A percentile compares a stretch with the other conserved stretches of the same genome.
Conservation (phyloP, 768 basidiomycete species). For the Naematelia encephala region DNA sequence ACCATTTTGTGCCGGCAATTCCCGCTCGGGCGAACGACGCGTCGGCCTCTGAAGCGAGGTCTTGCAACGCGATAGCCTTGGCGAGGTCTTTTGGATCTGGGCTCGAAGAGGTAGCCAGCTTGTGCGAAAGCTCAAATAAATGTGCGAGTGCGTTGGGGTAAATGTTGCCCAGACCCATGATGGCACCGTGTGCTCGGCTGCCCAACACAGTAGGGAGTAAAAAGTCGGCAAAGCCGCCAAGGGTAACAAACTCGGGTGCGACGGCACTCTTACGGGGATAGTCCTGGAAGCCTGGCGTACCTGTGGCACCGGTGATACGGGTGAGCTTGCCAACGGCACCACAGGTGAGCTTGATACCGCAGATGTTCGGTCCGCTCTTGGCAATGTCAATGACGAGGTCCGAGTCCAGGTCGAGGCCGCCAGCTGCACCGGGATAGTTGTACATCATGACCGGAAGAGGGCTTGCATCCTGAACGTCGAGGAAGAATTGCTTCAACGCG, state of each 20-base stretch:
- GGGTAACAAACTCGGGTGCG: conserved; percentile 69
- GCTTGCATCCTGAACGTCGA: conserved; percentile 71
- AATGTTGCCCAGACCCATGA: conserved; percentile 82
- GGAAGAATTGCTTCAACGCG: conserved; percentile 75
- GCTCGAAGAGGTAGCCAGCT: conserved; percentile 57
- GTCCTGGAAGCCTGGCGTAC: conserved; percentile 59
- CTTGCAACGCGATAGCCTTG: conserved; percentile 73
- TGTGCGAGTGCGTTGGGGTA: conserved; percentile 58
- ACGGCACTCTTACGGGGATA: conserved; percentile 67
- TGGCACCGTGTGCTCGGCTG: conserved; percentile 73
- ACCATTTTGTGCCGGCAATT: conserved; percentile 78
- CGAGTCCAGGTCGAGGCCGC: conserved; percentile 87
- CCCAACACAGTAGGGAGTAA: conserved; percentile 68
- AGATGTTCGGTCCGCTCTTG: conserved; percentile 67
- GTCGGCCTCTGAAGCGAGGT: conserved; percentile 75
- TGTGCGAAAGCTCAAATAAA: conserved; percentile 63
- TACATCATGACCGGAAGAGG: conserved; percentile 85
- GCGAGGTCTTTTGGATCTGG: conserved; percentile 55
- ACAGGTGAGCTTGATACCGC: conserved; percentile 87
- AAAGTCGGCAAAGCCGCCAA: conserved; percentile 84
- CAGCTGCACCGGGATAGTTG: conserved; percentile 83
- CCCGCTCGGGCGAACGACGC: conserved; percentile 71
- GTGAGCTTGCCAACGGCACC: conserved; percentile 89
- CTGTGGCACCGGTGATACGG: conserved; percentile 69
- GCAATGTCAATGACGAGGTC: conserved; percentile 81